A percentile compares a stretch with the other conserved stretches of the same genome.
Evolutionary conservation across 1,139 yeast genomes (phyloP).

Genomic region (Magnusiomyces tetraspermus): DNA sequence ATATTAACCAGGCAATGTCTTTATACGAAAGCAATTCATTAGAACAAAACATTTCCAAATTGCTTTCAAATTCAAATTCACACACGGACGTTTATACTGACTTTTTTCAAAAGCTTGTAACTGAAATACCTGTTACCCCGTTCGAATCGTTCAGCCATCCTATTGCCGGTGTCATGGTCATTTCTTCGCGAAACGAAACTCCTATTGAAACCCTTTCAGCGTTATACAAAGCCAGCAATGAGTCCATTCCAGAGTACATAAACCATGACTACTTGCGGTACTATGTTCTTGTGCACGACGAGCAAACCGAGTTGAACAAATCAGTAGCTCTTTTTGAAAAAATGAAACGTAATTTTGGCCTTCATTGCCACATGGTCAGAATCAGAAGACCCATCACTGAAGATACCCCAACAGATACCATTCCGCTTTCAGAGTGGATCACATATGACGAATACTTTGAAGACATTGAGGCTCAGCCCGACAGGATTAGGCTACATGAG

Average conservation of each 20-base stretch:
- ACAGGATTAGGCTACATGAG: constrained; percentile 23
- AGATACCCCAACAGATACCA: constrained; percentile 2
- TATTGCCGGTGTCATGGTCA: constrained; percentile 61
- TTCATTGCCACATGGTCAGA: constrained; percentile 31
- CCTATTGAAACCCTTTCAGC: constrained; percentile 41
- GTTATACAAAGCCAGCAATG: constrained; percentile 29
- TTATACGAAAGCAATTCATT: neutral
- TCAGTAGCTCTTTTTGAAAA: constrained; percentile 29
- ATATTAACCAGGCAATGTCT: constrained; percentile 1
- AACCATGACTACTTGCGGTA: constrained; percentile 33
- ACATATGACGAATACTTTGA: neutral
- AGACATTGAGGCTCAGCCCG: neutral
- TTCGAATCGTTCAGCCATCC: constrained; percentile 92
- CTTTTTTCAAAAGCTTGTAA: constrained; percentile 50
- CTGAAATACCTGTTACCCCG: constrained; percentile 57
- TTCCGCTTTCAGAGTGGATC: constrained; percentile 9
- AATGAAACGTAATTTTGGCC: constrained; percentile 32
- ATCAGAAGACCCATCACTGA: constrained; percentile 15
- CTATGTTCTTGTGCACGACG: constrained; percentile 34
- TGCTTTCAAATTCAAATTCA: constrained; percentile 29
- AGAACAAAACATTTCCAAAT: constrained; percentile 3
- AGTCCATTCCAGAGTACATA: constrained; percentile 29
- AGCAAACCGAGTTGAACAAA: constrained; percentile 27
- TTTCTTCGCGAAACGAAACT: constrained; percentile 41
- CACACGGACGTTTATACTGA: constrained; percentile 42